Base-by-base conservation (phyloP, 2,329 filamentous ascomycete genomes). In the Purpureocillium lavendulum region DNA sequence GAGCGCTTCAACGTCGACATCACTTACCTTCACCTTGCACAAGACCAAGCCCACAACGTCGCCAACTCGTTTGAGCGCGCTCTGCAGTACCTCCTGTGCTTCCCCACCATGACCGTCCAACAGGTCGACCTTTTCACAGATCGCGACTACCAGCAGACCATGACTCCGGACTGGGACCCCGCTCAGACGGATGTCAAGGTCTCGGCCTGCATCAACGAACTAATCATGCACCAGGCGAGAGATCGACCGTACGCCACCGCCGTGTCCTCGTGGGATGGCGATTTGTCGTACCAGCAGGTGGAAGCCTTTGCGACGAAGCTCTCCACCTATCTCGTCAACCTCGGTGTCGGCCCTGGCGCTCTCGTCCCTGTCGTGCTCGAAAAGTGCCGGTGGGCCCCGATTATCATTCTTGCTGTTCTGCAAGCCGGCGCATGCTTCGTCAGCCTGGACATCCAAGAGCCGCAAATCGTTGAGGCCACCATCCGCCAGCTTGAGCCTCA, bases 351-450 rank as follows among this genome's bases (percentile, higher is more conserved):
- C 0, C 64, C 68, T 1, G 71, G 75, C 9, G 66, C 73, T 7
- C 63, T 83, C 4, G 70, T 88, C 2, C 79, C 78, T 5, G 67
- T 88, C 6, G 73, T 81, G 14, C 69, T 87, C 51, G 77, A 84
- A 33, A 88, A 86, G 60, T 84, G 75, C 15, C 62, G 78, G 12
- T 73, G 82, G 55, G 69, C 84, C 0, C 82, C 87, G 35, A 63
- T 87, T 30, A 72, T 80, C 7, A 80, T 89, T 44, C 66, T 89
- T 15, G 82, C 82, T 0, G 70, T 81, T 2, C 61, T 87, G 33
- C 82, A 84, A 49, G 60, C 70, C 4, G 71, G 71, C 11, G 71
- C 65, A 1, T 64, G 64, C n/a, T 66, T 75, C 31, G 67, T 72
- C 0, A 65, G 70, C 1, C 57, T 76, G 21, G 71, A 75, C 33